Conservation (phyloP, 139 green algal genomes). For the Chlorella sp. region DNA sequence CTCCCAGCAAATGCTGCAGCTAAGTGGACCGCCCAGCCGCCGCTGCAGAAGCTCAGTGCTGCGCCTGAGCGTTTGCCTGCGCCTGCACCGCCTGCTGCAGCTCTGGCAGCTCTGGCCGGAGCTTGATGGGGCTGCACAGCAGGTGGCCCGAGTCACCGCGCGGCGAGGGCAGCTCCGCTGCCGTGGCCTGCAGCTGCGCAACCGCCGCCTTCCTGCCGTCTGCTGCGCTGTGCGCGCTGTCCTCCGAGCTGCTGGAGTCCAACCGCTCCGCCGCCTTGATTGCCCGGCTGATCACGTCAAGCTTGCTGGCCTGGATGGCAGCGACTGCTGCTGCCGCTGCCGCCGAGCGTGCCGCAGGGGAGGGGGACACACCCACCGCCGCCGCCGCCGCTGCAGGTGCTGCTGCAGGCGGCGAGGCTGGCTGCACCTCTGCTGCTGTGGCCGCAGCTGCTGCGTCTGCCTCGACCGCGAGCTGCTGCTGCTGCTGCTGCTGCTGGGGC, state of each 20-base stretch:
- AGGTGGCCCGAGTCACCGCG: constrained; percentile 2
- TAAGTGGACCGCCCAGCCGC: too few relatives aligned
- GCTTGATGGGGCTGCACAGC: constrained; percentile 30
- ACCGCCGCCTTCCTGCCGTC: background rate
- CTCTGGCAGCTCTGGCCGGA: constrained; percentile 8
- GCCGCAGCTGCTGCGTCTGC: background rate
- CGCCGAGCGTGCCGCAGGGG: background rate
- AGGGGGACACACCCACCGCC: background rate
- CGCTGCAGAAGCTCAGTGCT: background rate
- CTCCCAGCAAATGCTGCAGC: too few relatives aligned
- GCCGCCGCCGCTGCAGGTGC: background rate
- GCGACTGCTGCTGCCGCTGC: constrained; percentile 20
- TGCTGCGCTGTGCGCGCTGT: background rate
- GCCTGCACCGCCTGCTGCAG: background rate
- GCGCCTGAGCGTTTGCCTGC: background rate
- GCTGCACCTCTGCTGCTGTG: background rate
- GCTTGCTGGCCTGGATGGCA: constrained; percentile 15
- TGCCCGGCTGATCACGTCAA: constrained; percentile 13
- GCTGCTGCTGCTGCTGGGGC: background rate
- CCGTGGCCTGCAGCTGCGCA: background rate
- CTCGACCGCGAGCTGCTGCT: background rate
- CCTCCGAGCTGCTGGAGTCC: background rate
- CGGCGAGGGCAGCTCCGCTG: constrained; percentile 15
- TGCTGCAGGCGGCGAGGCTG: too few relatives aligned
- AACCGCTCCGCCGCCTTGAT: constrained; percentile 13